Conservation (phyloP, 83 land plant species). For the Diphasiastrum complanatum region DNA sequence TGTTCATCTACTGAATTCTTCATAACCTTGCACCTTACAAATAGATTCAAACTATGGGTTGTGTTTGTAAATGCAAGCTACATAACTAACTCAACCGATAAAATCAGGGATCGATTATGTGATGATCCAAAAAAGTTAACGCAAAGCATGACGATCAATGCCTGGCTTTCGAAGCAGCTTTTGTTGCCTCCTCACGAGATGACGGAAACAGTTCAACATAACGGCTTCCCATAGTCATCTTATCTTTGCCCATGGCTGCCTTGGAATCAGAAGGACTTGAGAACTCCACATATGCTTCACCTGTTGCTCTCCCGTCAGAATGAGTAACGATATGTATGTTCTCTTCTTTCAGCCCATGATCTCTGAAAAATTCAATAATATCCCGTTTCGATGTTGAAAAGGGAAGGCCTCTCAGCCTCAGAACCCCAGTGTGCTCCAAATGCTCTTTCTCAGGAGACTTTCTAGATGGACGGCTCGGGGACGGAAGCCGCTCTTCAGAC, state of each 20-base stretch:
- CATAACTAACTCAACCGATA: too few species aligned
- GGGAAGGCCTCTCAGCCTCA: conserved; percentile 71
- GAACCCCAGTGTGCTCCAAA: conserved; percentile 59
- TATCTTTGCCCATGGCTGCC: conserved; percentile 74
- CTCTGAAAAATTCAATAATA: conserved; percentile 66
- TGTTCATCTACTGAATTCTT: too few species aligned
- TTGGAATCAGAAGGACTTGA: conserved; percentile 44
- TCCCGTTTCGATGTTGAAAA: conserved; percentile 59
- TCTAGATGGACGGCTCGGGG: neutral
- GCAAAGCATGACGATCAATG: too few species aligned
- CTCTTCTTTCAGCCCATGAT: conserved; percentile 48
- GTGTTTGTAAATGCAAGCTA: too few species aligned
- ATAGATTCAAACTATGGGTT: too few species aligned
- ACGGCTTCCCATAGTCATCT: conserved; percentile 77
- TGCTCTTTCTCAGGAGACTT: conserved; percentile 31
- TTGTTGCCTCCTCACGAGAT: conserved; percentile 47
- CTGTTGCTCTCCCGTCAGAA: conserved; percentile 62
- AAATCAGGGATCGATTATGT: too few species aligned
- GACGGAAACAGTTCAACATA: conserved; percentile 81
- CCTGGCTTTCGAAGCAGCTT: conserved; percentile 41
- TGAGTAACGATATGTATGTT: conserved; percentile 56
- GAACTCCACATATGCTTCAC: conserved; percentile 77
- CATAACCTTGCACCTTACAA: too few species aligned
- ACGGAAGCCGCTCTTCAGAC: conserved; percentile 1
- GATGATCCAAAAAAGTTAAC: too few species aligned